Evolutionary conservation across 2,329 filamentous ascomycete genomes (phyloP).

Genomic region (Exophiala alcalophila): DNA sequence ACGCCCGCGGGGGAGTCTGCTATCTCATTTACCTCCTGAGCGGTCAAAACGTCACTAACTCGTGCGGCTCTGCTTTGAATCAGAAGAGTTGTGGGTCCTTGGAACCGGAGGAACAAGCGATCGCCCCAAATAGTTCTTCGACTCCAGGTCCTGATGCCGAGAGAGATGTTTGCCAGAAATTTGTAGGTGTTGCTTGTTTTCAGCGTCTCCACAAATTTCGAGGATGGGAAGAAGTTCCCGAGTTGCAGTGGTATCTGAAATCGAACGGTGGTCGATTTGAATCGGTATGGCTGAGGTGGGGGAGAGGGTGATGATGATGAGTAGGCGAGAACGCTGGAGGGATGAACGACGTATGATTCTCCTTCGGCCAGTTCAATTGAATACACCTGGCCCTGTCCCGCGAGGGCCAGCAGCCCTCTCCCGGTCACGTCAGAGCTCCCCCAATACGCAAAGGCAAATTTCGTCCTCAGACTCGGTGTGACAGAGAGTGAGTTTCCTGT

Average conservation of each 20-base stretch:
- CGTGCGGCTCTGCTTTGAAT: conserved; percentile 82
- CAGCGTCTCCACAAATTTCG: conserved; percentile 71
- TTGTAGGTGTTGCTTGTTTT: conserved; percentile 71
- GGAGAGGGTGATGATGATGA: conserved; percentile 61
- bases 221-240: conserved; percentile 62
- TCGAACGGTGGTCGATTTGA: conserved; percentile 70
- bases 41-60: conserved; percentile 72
- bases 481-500: conserved; percentile 81
- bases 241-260: conserved; percentile 75
- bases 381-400: conserved; percentile 85
- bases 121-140: conserved; percentile 91
- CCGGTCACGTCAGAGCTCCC: conserved; percentile 86
- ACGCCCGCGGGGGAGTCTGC: conserved; percentile 75
- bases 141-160: conserved; percentile 70
- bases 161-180: conserved; percentile 60
- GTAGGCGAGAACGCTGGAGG: conserved; percentile 88
- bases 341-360: conserved; percentile 89
- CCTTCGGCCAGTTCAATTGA: conserved; percentile 75
- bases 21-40: conserved; percentile 82
- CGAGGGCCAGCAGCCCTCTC: conserved; percentile 77
- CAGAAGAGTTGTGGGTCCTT: conserved; percentile 79
- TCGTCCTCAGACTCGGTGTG: conserved; percentile 68
- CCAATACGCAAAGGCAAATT: conserved; percentile 74
- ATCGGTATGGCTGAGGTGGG: conserved; percentile 77
- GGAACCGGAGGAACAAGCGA: conserved; percentile 83